Percentiles rank a stretch among this genome's conserved stretches.
These are phyloP conservation scores for Elaeis oleifera DNA, from an alignment of 202 grass and related monocot genomes.

Conservation along the genomic window DNA sequence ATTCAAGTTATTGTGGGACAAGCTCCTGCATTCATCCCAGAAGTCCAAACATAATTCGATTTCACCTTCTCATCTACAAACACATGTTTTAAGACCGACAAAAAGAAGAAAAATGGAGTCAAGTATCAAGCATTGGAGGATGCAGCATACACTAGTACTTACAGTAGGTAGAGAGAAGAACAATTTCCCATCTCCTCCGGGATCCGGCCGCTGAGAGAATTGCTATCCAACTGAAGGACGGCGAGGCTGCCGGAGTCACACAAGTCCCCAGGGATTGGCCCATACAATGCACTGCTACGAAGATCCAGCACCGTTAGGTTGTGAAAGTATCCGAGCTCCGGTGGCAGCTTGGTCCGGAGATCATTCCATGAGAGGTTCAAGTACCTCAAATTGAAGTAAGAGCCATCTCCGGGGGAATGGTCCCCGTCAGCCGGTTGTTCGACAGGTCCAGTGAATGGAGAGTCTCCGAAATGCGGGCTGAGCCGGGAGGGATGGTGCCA, in stretches of 20 bases:
- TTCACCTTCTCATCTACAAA: too few relatives aligned
- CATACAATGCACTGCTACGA: constrained; percentile 51
- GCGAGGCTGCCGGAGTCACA: constrained; percentile 71
- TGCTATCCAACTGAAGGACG: constrained; percentile 81
- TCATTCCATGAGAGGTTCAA: constrained; percentile 74
- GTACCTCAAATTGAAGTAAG: constrained; percentile 57
- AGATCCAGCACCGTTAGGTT: constrained; percentile 80
- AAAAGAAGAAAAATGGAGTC: too few relatives aligned
- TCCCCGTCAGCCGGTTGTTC: constrained; percentile 46
- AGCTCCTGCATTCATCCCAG: constrained; percentile 39
- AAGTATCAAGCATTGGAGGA: not conserved
- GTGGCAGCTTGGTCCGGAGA: constrained; percentile 67
- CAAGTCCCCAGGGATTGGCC: constrained; percentile 38
- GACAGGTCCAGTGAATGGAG: constrained; percentile 78
- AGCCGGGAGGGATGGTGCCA: constrained; percentile 41
- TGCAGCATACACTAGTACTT: constrained; percentile 12
- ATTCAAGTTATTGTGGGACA: constrained; percentile 68
- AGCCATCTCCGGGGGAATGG: constrained; percentile 63
- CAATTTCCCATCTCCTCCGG: constrained; percentile 68
- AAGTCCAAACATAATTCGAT: constrained; percentile 1
- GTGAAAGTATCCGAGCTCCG: constrained; percentile 54
- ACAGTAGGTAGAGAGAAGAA: constrained; percentile 75
- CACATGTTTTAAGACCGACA: too few relatives aligned
- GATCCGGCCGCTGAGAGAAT: constrained; percentile 56
- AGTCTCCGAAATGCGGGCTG: constrained; percentile 44